phyloP scores from a whole-genome alignment of 768 basidiomycete genomes.

The Mycena pura region DNA sequence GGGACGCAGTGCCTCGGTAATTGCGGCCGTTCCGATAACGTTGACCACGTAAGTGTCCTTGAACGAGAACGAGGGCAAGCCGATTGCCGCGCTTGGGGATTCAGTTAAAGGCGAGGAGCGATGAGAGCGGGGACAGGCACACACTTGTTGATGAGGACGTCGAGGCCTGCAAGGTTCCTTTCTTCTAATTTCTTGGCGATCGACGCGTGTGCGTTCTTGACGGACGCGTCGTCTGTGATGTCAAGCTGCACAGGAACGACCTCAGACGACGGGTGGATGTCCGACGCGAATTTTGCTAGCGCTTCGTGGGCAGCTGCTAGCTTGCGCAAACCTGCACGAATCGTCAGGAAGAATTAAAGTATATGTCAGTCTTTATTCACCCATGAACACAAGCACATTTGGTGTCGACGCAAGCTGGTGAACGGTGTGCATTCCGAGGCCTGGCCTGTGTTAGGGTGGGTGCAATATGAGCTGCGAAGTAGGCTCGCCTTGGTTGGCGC shows the following conservation, averaged over 20 bases:
- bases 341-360: not conserved
- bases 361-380: not conserved
- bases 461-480: not conserved
- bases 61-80: not conserved
- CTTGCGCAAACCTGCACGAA: slow-evolving; percentile 10
- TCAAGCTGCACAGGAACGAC: slow-evolving; percentile 25
- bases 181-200: not conserved
- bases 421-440: slow-evolving; percentile 20
- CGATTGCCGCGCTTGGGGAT: not conserved
- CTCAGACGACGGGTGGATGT: slow-evolving; percentile 5
- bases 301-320: slow-evolving; percentile 15
- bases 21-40: slow-evolving; percentile 13
- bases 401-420: slow-evolving; percentile 12
- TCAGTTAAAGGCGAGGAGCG: not conserved
- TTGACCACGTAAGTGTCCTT: not conserved
- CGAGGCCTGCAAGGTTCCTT: not conserved
- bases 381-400: slow-evolving; percentile 19
- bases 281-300: not conserved
- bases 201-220: not conserved
- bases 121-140: not conserved
- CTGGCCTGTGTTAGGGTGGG: not conserved
- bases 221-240: slow-evolving; percentile 20
- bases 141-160: slow-evolving; percentile 22
- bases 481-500: slow-evolving; percentile 14
- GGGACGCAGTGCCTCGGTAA: slow-evolving; percentile 11